These are phyloP conservation scores for Gynostemma pentaphyllum DNA, from an alignment of 306 rosid genomes.

Conservation along the genomic window DNA sequence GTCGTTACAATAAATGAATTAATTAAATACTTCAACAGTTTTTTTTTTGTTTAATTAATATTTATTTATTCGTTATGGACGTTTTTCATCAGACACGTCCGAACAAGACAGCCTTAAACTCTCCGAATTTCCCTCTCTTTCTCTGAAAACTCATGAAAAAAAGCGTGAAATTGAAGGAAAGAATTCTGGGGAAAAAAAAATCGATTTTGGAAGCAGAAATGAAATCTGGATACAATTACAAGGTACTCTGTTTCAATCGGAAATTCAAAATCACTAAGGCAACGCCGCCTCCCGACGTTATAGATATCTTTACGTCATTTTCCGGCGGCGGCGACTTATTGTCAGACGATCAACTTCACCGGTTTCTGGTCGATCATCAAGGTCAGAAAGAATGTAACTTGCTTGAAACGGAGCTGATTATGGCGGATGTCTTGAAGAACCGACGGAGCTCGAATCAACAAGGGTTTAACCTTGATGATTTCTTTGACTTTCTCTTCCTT, in stretches of 20 bases:
- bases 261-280: slow-evolving; percentile 48
- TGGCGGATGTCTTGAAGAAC: slow-evolving; percentile 19
- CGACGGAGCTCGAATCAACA: slow-evolving; percentile 16
- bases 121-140: neutral
- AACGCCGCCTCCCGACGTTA: slow-evolving; percentile 59
- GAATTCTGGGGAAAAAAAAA: no score
- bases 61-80: neutral
- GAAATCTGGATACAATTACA: slow-evolving; percentile 39
- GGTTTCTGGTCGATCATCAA: slow-evolving; percentile 44
- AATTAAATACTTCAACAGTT: no score
- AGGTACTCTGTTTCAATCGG: slow-evolving; percentile 47
- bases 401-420: slow-evolving; percentile 24
- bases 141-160: neutral
- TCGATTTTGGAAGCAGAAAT: slow-evolving; percentile 2
- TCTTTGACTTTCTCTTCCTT: slow-evolving; percentile 40
- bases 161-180: no score
- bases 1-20: no score
- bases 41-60: no score
- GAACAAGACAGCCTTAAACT: neutral
- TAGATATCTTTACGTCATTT: slow-evolving; percentile 29
- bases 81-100: slow-evolving; percentile 3
- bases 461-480: slow-evolving; percentile 39
- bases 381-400: slow-evolving; percentile 24
- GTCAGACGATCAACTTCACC: slow-evolving; percentile 42
- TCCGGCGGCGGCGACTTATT: slow-evolving; percentile 23